A percentile compares a stretch with the other conserved stretches of the same genome.
phyloP scores from a whole-genome alignment of 2,329 filamentous ascomycete genomes.

The Colletotrichum melonis region DNA sequence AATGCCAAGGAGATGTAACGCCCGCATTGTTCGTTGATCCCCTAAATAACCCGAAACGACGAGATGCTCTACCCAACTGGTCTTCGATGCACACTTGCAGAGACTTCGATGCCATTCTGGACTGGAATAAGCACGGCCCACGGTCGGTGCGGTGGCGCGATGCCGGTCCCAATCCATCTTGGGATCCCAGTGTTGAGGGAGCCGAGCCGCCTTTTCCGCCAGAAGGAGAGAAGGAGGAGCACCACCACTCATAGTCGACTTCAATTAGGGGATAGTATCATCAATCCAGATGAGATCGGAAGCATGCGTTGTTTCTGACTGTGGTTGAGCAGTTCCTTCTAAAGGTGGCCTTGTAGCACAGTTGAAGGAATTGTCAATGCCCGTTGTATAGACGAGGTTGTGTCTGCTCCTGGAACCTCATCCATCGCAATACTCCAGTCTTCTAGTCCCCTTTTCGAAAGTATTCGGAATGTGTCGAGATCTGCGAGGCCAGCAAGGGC shows the following conservation, averaged over 20 bases:
- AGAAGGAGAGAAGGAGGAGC: background rate
- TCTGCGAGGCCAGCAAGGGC: no score
- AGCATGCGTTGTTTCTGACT: no score
- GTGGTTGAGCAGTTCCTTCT: background rate
- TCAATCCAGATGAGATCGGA: background rate
- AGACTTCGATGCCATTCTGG: conserved; percentile 28
- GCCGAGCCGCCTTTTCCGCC: conserved; percentile 23
- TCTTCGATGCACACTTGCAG: conserved; percentile 31
- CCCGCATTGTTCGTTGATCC: conserved; percentile 30
- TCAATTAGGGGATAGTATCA: no score
- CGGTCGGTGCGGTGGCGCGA: conserved; percentile 30
- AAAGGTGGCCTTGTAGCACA: no score
- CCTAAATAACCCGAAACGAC: conserved; percentile 7
- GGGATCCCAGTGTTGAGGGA: conserved; percentile 16
- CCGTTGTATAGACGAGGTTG: no score
- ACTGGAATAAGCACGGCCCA: conserved; percentile 29
- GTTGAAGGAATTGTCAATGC: no score
- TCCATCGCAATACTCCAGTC: no score
- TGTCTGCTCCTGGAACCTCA: no score
- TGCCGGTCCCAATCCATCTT: conserved; percentile 24
- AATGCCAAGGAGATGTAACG: conserved; percentile 26
- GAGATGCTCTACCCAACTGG: conserved; percentile 28
- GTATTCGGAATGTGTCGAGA: no score
- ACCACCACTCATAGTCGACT: background rate
- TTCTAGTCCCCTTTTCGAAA: no score